Evolutionary conservation across 1,284 basidiomycete genomes (phyloP), one percentile per base, ranked within the genome.

Genomic region (Vanrija sp.): DNA sequence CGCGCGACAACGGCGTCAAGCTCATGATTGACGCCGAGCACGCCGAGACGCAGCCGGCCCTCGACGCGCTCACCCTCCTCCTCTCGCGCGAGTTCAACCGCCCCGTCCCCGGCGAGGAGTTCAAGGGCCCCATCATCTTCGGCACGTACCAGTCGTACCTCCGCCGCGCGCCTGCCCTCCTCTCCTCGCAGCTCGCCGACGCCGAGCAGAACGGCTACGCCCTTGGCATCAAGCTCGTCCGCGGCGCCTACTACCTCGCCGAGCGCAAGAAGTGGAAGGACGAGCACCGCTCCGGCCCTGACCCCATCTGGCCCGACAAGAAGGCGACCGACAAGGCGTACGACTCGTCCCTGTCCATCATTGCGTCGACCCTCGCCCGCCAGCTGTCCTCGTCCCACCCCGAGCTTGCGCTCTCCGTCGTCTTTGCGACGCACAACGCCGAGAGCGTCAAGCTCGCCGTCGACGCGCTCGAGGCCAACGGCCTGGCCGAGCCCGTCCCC

Each of bases 211-310:
- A 85, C 62, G 80, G 82, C 42, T 97, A 92, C 72, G 80, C 87
- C 0, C 82, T 98, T 2, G 94, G 94, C 16, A 84, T 94, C 59
- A 98, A 98, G 77, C 86, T 98, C 52, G 94, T 98, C 31, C 84
- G 95, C 22, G 95, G 94, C 0, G 94, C 94, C 2, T 98, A 97
- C 73, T 88, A 94, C 65, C 82, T 84, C 2, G 81, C 86, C 51
- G 95, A 97, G 71, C 53, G 71, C 39, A 50, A 65, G 47, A 68
- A 68, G 54, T 77, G 75, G 75, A 52, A 56, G 35, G 51, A 62
- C 23, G 69, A 73, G 41, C 63, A 64, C 18, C 62, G 70, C 36
- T 51, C 56, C 16, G 72, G 71, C 20, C 61, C 69, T 5, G 75
- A 75, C 57, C 78, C 79, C 24, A 76, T 79, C 53, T 79, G 78